Evolutionary conservation across 352 stramenopile species (phyloP).

Genomic region (Pythium myriotylum): DNA sequence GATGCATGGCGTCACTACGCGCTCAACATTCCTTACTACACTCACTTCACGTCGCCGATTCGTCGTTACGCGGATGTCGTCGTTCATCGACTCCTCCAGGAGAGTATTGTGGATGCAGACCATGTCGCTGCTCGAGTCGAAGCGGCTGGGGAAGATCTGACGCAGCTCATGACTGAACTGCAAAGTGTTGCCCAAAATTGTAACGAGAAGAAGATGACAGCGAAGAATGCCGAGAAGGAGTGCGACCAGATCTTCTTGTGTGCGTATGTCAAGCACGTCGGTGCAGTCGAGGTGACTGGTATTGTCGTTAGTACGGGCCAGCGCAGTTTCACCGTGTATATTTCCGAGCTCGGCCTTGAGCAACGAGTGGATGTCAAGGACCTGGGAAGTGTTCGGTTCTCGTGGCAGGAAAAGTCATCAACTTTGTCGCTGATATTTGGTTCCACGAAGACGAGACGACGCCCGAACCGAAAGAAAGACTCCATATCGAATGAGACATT

Average conservation of each 20-base stretch:
- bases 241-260: constrained; percentile 84
- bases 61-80: constrained; percentile 90
- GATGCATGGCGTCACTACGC: constrained; percentile 95
- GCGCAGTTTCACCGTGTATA: constrained; percentile 80
- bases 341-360: constrained; percentile 75
- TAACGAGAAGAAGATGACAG: constrained; percentile 86
- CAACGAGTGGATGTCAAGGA: constrained; percentile 62
- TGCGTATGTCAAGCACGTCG: constrained; percentile 69
- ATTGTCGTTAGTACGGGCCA: constrained; percentile 73
- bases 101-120: constrained; percentile 39
- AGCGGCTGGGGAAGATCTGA: constrained; percentile 19
- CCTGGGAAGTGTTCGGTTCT: constrained; percentile 36
- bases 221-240: constrained; percentile 80
- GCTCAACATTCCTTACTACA: constrained; percentile 98
- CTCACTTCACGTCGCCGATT: constrained; percentile 98
- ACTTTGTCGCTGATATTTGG: constrained; percentile 46
- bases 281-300: constrained; percentile 60
- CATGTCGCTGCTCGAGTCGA: constrained; percentile 14
- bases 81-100: constrained; percentile 72
- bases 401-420: constrained; percentile 54
- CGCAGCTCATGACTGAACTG: constrained; percentile 41
- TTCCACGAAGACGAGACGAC: constrained; percentile 18
- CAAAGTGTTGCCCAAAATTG: constrained; percentile 68
- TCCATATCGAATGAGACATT: constrained; percentile 3
- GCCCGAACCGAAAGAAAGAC: constrained; percentile 17